A percentile compares a stretch with the other conserved stretches of the same genome.
Conservation (phyloP, 2,329 filamentous ascomycete species). For the Hypoxylon sp. region DNA sequence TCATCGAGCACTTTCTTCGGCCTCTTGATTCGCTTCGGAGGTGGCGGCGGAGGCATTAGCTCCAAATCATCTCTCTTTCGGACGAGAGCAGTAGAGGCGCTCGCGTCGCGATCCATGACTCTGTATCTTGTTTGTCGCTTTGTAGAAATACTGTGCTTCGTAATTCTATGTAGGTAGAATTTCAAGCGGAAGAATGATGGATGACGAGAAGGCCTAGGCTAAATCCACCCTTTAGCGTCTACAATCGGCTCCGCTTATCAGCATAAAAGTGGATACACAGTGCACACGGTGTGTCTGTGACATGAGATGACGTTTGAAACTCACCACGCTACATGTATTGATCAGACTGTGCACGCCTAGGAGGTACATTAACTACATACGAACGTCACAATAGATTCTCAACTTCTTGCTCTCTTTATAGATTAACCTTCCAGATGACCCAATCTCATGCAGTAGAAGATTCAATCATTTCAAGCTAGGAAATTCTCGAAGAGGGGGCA, state of each 20-base stretch:
- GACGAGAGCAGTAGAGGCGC: slow-evolving; percentile 70
- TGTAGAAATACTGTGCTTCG: not conserved
- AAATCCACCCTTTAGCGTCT: not conserved
- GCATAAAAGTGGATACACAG: slow-evolving; percentile 6
- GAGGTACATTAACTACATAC: too few species aligned
- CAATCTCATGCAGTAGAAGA: too few species aligned
- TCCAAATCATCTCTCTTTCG: slow-evolving; percentile 75
- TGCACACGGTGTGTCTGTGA: not conserved
- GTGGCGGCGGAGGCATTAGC: slow-evolving; percentile 89
- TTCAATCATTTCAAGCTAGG: too few species aligned
- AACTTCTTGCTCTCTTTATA: too few species aligned
- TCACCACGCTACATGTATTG: too few species aligned
- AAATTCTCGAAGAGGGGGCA: too few species aligned
- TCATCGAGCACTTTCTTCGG: slow-evolving; percentile 91
- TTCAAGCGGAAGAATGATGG: not conserved
- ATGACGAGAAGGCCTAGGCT: slow-evolving; percentile 4
- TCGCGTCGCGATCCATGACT: slow-evolving; percentile 55
- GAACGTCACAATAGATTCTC: too few species aligned
- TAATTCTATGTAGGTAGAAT: not conserved
- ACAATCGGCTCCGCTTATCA: slow-evolving; percentile 21
- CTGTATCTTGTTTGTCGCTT: not conserved
- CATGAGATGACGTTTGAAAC: not conserved
- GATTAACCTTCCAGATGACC: too few species aligned
- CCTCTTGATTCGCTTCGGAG: slow-evolving; percentile 89
- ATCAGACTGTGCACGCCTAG: too few species aligned